Percentiles rank a stretch among this genome's conserved stretches.
phyloP scores from a whole-genome alignment of 495 filamentous ascomycete species.

The Neurospora sp. region DNA sequence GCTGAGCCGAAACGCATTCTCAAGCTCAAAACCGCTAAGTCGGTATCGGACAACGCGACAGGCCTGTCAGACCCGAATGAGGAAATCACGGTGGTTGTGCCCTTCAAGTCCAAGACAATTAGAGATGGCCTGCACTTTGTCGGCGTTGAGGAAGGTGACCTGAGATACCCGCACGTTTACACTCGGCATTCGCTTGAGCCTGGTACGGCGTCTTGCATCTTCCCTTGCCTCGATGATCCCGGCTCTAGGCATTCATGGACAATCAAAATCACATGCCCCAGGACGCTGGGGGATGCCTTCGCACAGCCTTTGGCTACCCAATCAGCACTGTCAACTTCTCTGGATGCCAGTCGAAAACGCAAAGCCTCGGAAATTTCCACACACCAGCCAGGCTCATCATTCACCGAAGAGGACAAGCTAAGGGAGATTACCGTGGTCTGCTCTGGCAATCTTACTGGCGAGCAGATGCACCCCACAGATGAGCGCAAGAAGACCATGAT shows the following conservation, averaged over 20 bases:
- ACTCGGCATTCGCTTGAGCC: conserved; percentile 69
- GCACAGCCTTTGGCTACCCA: conserved; percentile 28
- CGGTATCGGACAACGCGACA: conserved; percentile 17
- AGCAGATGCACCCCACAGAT: conserved; percentile 63
- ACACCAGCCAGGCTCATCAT: neutral
- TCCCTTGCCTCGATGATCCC: conserved; percentile 84
- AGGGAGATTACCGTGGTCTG: conserved; percentile 84
- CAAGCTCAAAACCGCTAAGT: conserved; percentile 22
- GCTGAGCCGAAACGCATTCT: conserved; percentile 20
- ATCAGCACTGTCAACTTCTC: conserved; percentile 5
- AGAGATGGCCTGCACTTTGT: conserved; percentile 87
- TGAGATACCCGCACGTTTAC: conserved; percentile 81
- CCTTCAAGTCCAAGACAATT: conserved; percentile 62
- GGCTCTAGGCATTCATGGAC: conserved; percentile 76
- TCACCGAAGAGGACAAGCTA: conserved; percentile 64
- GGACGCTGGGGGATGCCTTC: conserved; percentile 78
- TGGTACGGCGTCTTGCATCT: conserved; percentile 73
- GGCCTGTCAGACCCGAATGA: conserved; percentile 19
- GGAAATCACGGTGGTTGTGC: conserved; percentile 46
- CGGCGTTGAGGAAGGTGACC: conserved; percentile 65
- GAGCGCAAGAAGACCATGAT: conserved; percentile 71
- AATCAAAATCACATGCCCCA: conserved; percentile 72
- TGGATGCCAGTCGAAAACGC: conserved; percentile 20
- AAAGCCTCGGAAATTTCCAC: conserved; percentile 3
- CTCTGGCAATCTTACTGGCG: conserved; percentile 77